Conservation (phyloP, 2,329 filamentous ascomycete species). For the Penicillium psychrosexuale region DNA sequence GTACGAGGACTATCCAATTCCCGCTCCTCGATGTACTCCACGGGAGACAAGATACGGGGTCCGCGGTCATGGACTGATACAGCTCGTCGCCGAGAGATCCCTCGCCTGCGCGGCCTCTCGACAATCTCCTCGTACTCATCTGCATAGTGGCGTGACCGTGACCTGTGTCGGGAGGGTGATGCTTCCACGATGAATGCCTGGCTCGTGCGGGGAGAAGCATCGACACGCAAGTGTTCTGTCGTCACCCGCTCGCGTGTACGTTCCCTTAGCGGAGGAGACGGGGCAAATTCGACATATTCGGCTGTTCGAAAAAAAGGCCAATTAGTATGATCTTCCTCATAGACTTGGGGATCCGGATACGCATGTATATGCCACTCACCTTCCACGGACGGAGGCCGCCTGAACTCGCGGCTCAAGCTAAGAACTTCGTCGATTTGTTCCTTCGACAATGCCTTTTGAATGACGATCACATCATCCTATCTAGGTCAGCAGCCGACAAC, state of each 20-base stretch:
- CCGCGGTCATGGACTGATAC: slow-evolving; percentile 36
- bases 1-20: slow-evolving; percentile 41
- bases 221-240: slow-evolving; percentile 22
- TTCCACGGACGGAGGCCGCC: slow-evolving; percentile 28
- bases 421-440: slow-evolving; percentile 90
- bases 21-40: slow-evolving; percentile 37
- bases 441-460: slow-evolving; percentile 80
- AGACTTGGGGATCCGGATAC: slow-evolving; percentile 13
- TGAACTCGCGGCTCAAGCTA: slow-evolving; percentile 67
- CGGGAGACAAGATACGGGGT: slow-evolving; percentile 37
- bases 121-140: slow-evolving; percentile 28
- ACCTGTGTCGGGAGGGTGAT: slow-evolving; percentile 25
- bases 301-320: slow-evolving; percentile 15
- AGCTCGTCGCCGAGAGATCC: slow-evolving; percentile 34
- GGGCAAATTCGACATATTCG: slow-evolving; percentile 15
- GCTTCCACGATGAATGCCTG: slow-evolving; percentile 35
- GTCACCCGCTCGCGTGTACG: slow-evolving; percentile 27
- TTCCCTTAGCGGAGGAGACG: slow-evolving; percentile 15
- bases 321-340: neutral
- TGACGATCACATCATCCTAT: slow-evolving; percentile 74
- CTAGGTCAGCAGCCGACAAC: slow-evolving; percentile 33
- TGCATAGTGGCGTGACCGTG: slow-evolving; percentile 25
- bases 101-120: slow-evolving; percentile 26
- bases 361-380: slow-evolving; percentile 25
- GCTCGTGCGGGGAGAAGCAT: slow-evolving; percentile 27